Conservation (phyloP, 1,139 yeast genomes). For the Wickerhamomyces sp. region DNA sequence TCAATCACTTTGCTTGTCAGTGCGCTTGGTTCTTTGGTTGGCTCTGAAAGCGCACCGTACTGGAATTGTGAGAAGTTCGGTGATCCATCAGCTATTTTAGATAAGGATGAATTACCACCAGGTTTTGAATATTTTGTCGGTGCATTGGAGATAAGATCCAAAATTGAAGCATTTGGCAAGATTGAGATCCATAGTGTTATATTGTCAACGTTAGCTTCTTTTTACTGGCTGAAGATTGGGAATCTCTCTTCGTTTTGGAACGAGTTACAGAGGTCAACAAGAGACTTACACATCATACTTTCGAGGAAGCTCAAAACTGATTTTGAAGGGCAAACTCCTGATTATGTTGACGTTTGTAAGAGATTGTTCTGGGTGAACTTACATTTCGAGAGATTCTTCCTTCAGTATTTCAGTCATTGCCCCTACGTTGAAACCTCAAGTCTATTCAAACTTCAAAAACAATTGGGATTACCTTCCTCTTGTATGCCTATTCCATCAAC, state of each 20-base stretch:
- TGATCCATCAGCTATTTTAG: not conserved
- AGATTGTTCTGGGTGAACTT: constrained; percentile 3
- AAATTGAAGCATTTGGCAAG: not conserved
- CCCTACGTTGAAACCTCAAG: not conserved
- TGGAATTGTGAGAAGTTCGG: not conserved
- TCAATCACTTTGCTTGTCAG: not conserved
- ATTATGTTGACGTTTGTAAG: constrained; percentile 1
- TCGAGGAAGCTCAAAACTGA: not conserved
- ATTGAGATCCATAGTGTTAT: not conserved
- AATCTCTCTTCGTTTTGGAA: constrained; percentile 4
- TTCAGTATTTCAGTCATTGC: not conserved
- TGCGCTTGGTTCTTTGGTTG: not conserved
- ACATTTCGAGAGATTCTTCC: constrained; percentile 1
- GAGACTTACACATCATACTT: not conserved
- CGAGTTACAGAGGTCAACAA: constrained; percentile 1
- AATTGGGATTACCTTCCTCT: constrained; percentile 1
- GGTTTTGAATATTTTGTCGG: constrained; percentile 2
- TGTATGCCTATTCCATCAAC: not conserved
- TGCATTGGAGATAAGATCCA: not conserved
- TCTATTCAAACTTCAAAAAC: not conserved
- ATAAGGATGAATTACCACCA: constrained; percentile 2
- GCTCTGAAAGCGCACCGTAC: not conserved
- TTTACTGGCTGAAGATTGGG: constrained; percentile 3
- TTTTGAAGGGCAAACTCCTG: not conserved
- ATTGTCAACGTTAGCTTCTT: not conserved